A percentile compares a stretch with the other conserved stretches of the same genome.
Conservation (phyloP, 176 grass and related monocot species). For the Oryza glaberrima region DNA sequence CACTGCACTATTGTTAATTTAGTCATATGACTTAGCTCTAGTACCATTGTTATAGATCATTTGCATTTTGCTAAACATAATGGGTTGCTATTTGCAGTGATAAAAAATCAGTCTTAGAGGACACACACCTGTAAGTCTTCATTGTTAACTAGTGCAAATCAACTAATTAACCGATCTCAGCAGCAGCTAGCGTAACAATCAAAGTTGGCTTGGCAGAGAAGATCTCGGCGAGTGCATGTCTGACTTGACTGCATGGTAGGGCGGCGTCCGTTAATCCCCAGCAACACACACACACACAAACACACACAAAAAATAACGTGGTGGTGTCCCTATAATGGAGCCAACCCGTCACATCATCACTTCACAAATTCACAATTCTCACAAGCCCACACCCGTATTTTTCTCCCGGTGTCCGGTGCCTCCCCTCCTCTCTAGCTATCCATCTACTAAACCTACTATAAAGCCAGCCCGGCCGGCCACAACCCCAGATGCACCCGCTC, state of each 20-base stretch:
- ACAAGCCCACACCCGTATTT: conserved; percentile 38
- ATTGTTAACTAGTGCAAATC: too few relatives aligned
- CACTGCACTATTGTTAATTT: too few relatives aligned
- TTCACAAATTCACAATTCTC: conserved; percentile 10
- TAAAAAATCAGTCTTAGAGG: too few relatives aligned
- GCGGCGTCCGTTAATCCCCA: conserved; percentile 25
- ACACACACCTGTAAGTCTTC: too few relatives aligned
- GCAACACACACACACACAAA: background rate
- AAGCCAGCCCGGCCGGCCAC: conserved; percentile 46
- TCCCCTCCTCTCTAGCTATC: background rate
- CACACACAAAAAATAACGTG: conserved; percentile 16
- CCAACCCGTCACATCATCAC: conserved; percentile 51
- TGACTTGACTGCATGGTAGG: background rate
- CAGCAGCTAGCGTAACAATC: too few relatives aligned
- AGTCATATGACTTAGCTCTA: too few relatives aligned
- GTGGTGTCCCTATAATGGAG: conserved; percentile 8
- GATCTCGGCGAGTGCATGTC: conserved; percentile 50
- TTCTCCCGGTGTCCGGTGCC: conserved; percentile 48
- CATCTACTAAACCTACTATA: conserved; percentile 50
- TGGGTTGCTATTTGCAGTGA: too few relatives aligned
- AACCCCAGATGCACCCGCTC: background rate
- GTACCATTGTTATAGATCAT: too few relatives aligned
- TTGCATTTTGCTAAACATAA: too few relatives aligned
- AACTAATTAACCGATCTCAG: too few relatives aligned
- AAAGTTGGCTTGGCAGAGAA: conserved; percentile 24